A percentile compares a stretch with the other conserved stretches of the same genome.
phyloP scores from a whole-genome alignment of 208 protist genomes.

The Phytomonas serpens region DNA sequence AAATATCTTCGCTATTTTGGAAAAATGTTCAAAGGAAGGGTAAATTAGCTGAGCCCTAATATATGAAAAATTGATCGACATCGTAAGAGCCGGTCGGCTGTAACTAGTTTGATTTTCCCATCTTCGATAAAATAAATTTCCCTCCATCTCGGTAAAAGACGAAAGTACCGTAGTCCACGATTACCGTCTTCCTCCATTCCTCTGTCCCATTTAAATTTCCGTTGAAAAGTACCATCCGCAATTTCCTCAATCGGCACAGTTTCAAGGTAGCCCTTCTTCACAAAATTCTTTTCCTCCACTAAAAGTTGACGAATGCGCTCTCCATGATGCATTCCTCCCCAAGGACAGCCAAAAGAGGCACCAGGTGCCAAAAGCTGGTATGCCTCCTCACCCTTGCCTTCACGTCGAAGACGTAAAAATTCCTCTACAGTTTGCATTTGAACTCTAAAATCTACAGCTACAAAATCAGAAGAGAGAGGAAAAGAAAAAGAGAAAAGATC shows the following conservation, averaged over 20 bases:
- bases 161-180: slow-evolving; percentile 33
- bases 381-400: slow-evolving; percentile 71
- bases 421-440: slow-evolving; percentile 74
- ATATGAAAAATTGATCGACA: slow-evolving; percentile 30
- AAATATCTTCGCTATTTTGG: not conserved
- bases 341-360: slow-evolving; percentile 75
- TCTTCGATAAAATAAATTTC: slow-evolving; percentile 84
- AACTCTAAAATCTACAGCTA: not conserved
- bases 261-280: slow-evolving; percentile 71
- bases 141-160: slow-evolving; percentile 55
- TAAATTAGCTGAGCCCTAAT: not conserved
- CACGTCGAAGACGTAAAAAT: slow-evolving; percentile 63
- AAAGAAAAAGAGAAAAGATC: not conserved
- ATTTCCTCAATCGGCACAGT: slow-evolving; percentile 75
- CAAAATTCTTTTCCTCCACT: slow-evolving; percentile 60
- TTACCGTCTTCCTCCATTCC: slow-evolving; percentile 80
- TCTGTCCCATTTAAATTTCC: slow-evolving; percentile 79
- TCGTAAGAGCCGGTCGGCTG: slow-evolving; percentile 51
- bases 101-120: slow-evolving; percentile 67
- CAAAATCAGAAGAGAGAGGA: not conserved
- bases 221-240: slow-evolving; percentile 76
- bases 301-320: slow-evolving; percentile 55
- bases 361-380: slow-evolving; percentile 68
- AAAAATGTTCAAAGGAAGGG: not conserved
- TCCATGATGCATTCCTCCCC: slow-evolving; percentile 82